Percentiles rank a stretch among this genome's conserved stretches.
phyloP scores from a whole-genome alignment of 2,329 filamentous ascomycete species.

The Nectriaceae sp. region DNA sequence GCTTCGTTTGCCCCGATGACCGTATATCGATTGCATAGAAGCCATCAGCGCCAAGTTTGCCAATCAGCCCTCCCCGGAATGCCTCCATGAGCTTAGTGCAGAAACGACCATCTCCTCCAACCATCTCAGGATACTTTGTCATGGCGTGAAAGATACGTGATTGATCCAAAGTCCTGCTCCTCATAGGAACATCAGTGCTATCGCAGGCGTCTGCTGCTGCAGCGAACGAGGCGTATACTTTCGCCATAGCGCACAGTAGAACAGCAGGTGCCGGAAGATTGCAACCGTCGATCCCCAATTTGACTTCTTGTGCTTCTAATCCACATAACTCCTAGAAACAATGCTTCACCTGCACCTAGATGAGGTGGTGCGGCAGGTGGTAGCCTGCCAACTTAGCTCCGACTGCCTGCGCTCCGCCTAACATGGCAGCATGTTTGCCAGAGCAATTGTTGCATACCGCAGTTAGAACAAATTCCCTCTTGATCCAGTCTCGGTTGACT shows the following conservation, averaged over 20 bases:
- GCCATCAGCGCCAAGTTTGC: conserved; percentile 51
- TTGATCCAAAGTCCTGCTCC: conserved; percentile 26
- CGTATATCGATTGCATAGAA: conserved; percentile 49
- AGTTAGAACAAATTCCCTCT: conserved; percentile 37
- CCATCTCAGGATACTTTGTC: conserved; percentile 42
- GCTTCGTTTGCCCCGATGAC: conserved; percentile 37
- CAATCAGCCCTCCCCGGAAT: conserved; percentile 40
- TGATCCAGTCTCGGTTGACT: conserved; percentile 43
- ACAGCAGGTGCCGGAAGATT: conserved; percentile 49
- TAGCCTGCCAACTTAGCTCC: conserved; percentile 36
- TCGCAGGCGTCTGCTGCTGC: conserved; percentile 27
- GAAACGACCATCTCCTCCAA: conserved; percentile 48
- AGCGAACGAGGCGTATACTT: conserved; percentile 40
- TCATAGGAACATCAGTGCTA: too few relatives aligned
- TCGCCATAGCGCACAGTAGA: conserved; percentile 37
- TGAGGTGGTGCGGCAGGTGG: conserved; percentile 37
- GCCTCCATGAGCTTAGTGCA: conserved; percentile 46
- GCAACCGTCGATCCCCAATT: conserved; percentile 49
- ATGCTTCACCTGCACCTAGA: conserved; percentile 40
- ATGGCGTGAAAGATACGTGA: conserved; percentile 45
- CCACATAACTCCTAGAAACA: conserved; percentile 39
- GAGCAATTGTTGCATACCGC: conserved; percentile 48
- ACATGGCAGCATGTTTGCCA: conserved; percentile 50
- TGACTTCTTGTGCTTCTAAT: conserved; percentile 26
- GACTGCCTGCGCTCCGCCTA: conserved; percentile 42